These are phyloP conservation scores for Naematelia encephala DNA, from an alignment of 768 basidiomycete genomes.

Conservation along the genomic window DNA sequence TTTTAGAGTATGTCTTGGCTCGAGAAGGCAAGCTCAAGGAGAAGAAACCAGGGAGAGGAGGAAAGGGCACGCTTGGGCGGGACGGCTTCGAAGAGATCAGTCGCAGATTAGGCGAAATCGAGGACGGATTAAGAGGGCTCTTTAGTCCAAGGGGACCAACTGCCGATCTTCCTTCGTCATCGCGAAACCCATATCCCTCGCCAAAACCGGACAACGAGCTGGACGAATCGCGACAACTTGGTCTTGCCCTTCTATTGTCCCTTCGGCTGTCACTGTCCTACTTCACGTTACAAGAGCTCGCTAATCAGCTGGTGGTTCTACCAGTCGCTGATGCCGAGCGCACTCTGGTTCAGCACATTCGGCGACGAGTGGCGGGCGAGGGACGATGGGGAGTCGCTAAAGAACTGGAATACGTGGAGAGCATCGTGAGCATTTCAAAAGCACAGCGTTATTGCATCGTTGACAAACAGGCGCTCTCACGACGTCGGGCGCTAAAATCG, in stretches of 20 bases:
- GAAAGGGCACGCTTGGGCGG: constrained; percentile 44
- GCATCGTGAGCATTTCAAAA: constrained; percentile 28
- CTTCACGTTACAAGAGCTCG: constrained; percentile 40
- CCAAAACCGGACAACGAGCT: constrained; percentile 6
- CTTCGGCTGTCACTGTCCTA: constrained; percentile 46
- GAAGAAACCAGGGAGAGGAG: constrained; percentile 38
- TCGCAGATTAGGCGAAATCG: constrained; percentile 34
- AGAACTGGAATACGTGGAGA: constrained; percentile 41
- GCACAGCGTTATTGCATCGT: neutral
- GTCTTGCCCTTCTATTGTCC: constrained; percentile 38
- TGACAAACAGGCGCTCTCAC: constrained; percentile 14
- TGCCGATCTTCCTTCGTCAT: neutral
- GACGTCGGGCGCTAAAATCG: constrained; percentile 35
- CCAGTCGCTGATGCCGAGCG: constrained; percentile 40
- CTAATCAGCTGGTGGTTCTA: constrained; percentile 31
- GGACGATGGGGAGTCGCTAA: constrained; percentile 42
- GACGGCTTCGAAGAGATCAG: constrained; percentile 42
- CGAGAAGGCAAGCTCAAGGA: constrained; percentile 37
- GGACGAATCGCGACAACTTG: constrained; percentile 28
- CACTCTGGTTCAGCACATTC: constrained; percentile 41
- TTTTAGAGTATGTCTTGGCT: constrained; percentile 43
- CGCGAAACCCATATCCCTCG: constrained; percentile 13
- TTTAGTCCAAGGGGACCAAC: constrained; percentile 1
- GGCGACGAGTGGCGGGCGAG: constrained; percentile 39
- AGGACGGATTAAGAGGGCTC: constrained; percentile 27